A percentile compares a stretch with the other conserved stretches of the same genome.
phyloP scores from a whole-genome alignment of 1,284 basidiomycete species.

The Porogramme epimiltina region DNA sequence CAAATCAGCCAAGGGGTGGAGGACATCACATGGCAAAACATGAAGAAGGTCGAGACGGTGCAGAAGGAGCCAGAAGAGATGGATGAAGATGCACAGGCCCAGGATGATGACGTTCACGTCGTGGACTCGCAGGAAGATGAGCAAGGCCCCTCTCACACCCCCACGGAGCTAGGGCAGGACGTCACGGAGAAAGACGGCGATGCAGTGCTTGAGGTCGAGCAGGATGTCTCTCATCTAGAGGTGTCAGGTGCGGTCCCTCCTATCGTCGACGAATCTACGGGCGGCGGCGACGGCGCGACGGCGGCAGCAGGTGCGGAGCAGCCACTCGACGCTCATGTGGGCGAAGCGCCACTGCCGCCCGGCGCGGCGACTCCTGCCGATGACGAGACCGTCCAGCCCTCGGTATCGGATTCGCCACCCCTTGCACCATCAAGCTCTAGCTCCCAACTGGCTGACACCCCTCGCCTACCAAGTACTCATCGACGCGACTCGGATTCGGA shows the following conservation, averaged over 20 bases:
- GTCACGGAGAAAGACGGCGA: slow-evolving; percentile 4
- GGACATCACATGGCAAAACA: slow-evolving; percentile 69
- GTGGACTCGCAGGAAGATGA: background rate
- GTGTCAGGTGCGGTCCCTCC: slow-evolving; percentile 22
- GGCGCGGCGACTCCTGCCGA: background rate
- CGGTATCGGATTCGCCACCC: background rate
- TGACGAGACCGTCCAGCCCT: background rate
- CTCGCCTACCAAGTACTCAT: slow-evolving; percentile 14
- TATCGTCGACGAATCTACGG: slow-evolving; percentile 19
- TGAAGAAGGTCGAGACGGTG: slow-evolving; percentile 33
- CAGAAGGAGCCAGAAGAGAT: slow-evolving; percentile 4
- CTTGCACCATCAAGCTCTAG: background rate
- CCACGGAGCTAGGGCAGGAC: background rate
- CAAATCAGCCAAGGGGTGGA: slow-evolving; percentile 79
- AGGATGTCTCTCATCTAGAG: background rate
- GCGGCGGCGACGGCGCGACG: slow-evolving; percentile 27
- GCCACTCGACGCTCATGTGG: slow-evolving; percentile 22
- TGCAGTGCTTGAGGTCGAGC: slow-evolving; percentile 11
- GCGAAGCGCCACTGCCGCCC: slow-evolving; percentile 15
- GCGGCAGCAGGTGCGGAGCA: slow-evolving; percentile 30
- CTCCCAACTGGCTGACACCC: background rate
- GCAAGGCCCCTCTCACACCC: no score
- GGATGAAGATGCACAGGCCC: slow-evolving; percentile 24
- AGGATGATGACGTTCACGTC: slow-evolving; percentile 13
- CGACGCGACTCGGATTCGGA: slow-evolving; percentile 40